Conservation (phyloP, 257 asterid species). For the Ajuga chamaepitys region DNA sequence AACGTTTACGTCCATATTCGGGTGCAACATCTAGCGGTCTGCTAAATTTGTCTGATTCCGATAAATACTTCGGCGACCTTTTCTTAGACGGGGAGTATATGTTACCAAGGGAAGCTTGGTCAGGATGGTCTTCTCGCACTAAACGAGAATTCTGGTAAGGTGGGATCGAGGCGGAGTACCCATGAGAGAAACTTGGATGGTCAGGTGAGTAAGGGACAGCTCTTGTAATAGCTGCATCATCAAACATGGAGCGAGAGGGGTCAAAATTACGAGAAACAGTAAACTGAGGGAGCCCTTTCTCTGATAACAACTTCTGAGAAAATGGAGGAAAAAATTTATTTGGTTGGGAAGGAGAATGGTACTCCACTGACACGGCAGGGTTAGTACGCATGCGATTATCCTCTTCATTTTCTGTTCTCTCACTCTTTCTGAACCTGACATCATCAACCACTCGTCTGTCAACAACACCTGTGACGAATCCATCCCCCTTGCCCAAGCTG, state of each 20-base stretch:
- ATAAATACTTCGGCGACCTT: slow-evolving; percentile 17
- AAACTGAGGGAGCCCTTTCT: slow-evolving; percentile 19
- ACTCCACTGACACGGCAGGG: slow-evolving; percentile 21
- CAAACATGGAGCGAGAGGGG: slow-evolving; percentile 19
- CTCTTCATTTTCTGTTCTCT: slow-evolving; percentile 17
- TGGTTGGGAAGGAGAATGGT: slow-evolving; percentile 21
- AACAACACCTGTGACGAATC: slow-evolving; percentile 9
- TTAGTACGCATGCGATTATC: slow-evolving; percentile 7
- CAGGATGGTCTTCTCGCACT: slow-evolving; percentile 17
- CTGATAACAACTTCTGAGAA: slow-evolving; percentile 23
- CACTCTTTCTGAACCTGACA: slow-evolving; percentile 25
- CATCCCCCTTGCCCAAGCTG: slow-evolving; percentile 14
- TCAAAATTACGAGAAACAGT: slow-evolving; percentile 14
- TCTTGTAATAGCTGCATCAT: slow-evolving; percentile 35
- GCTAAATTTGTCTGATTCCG: slow-evolving; percentile 16
- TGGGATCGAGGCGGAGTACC: slow-evolving; percentile 18
- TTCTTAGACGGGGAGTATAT: slow-evolving; percentile 15
- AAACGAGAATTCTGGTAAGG: slow-evolving; percentile 19
- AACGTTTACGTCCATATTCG: slow-evolving; percentile 14
- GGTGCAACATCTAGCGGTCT: slow-evolving; percentile 22
- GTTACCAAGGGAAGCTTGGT: slow-evolving; percentile 21
- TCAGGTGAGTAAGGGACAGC: slow-evolving; percentile 33
- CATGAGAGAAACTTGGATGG: slow-evolving; percentile 15
- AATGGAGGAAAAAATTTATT: slow-evolving; percentile 18
- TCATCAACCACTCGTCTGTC: slow-evolving; percentile 22